A percentile compares a stretch with the other conserved stretches of the same genome.
Evolutionary conservation across 2,329 filamentous ascomycete species (phyloP).

Genomic region (Fusarium sp.): DNA sequence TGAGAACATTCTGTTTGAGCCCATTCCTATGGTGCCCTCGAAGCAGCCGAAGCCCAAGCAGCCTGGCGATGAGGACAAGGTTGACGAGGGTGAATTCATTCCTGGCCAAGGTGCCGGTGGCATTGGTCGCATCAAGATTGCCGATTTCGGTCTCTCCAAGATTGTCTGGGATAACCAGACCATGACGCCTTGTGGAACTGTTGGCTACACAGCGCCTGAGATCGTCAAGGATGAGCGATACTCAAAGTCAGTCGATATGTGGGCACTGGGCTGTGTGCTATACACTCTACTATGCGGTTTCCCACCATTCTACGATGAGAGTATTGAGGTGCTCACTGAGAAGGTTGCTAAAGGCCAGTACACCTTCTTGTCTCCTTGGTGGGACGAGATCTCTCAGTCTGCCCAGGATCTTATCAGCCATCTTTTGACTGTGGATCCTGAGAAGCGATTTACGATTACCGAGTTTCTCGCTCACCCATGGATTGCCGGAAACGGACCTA

Average conservation of each 20-base stretch:
- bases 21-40: conserved; percentile 83
- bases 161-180: conserved; percentile 98
- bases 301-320: conserved; percentile 98
- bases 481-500: conserved; percentile 77
- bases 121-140: conserved; percentile 96
- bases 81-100: conserved; percentile 94
- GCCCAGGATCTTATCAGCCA: conserved; percentile 96
- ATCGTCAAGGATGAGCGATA: conserved; percentile 99
- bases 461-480: conserved; percentile 96
- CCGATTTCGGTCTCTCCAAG: conserved; percentile 97
- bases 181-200: conserved; percentile 99
- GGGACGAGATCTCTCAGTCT: conserved; percentile 97
- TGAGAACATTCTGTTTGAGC: conserved; percentile 95
- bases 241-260: conserved; percentile 99
- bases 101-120: conserved; percentile 85
- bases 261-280: conserved; percentile 95
- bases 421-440: conserved; percentile 91
- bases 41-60: conserved; percentile 83
- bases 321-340: conserved; percentile 94
- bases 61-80: conserved; percentile 96
- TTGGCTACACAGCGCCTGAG: conserved; percentile 97
- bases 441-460: conserved; percentile 92
- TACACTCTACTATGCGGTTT: conserved; percentile 98
- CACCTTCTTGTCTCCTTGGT: conserved; percentile 98
- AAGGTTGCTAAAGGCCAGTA: conserved; percentile 98